Conservation (phyloP, 371 early-diverging fungal species). For the Apophysomyces ossiformis region DNA sequence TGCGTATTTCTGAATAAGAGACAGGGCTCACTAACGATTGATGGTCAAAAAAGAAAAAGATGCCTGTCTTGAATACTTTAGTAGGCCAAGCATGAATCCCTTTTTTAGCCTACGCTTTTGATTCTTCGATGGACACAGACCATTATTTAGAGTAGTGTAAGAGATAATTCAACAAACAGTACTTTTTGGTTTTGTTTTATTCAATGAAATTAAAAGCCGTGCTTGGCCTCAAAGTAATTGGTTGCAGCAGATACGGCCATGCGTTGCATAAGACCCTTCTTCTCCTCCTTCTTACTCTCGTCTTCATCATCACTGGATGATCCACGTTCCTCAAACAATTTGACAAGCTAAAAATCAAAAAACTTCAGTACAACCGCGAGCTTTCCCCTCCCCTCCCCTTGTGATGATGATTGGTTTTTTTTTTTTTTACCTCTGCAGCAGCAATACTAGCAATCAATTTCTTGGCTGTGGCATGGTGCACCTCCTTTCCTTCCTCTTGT, state of each 20-base stretch:
- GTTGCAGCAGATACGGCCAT: slow-evolving; percentile 23
- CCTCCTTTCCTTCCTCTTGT: slow-evolving; percentile 30
- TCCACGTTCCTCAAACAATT: slow-evolving; percentile 36
- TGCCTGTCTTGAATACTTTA: too few species aligned
- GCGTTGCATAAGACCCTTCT: slow-evolving; percentile 18
- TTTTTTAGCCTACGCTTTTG: too few species aligned
- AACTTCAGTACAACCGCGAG: not conserved
- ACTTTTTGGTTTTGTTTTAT: not conserved
- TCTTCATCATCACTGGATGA: slow-evolving; percentile 24
- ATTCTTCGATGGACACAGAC: too few species aligned
- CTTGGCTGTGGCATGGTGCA: slow-evolving; percentile 46
- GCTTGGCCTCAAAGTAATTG: slow-evolving; percentile 22
- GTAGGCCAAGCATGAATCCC: too few species aligned
- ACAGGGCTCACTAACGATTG: too few species aligned
- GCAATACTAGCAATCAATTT: slow-evolving; percentile 50
- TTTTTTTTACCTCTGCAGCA: slow-evolving; percentile 42
- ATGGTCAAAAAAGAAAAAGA: too few species aligned
- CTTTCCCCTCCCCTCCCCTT: not conserved
- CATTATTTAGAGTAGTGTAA: too few species aligned
- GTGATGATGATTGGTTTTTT: too few species aligned
- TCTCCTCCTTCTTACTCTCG: slow-evolving; percentile 19
- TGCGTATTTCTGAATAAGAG: too few species aligned
- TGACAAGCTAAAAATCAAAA: slow-evolving; percentile 35
- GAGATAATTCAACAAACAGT: not conserved
- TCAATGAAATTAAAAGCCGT: not conserved